These are phyloP conservation scores for Sutorius eximius DNA, from an alignment of 1,284 basidiomycete genomes.

Conservation along the genomic window DNA sequence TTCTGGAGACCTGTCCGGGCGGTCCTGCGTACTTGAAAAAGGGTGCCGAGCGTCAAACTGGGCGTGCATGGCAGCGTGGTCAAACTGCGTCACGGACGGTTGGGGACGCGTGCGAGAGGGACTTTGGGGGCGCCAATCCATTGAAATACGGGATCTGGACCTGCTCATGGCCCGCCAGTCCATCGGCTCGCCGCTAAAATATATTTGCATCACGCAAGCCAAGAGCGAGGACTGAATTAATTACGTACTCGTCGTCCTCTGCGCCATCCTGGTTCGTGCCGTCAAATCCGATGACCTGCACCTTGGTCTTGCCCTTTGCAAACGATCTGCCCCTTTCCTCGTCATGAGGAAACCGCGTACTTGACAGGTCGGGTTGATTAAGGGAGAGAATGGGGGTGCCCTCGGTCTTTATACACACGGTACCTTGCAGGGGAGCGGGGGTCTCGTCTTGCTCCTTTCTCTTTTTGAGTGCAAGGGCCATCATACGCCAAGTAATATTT, in stretches of 20 bases:
- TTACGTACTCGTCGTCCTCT: constrained; percentile 75
- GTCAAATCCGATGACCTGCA: constrained; percentile 78
- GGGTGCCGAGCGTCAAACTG: constrained; percentile 45
- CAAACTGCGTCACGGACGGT: constrained; percentile 46
- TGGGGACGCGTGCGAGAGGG: constrained; percentile 73
- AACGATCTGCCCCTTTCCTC: constrained; percentile 67
- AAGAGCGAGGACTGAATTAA: constrained; percentile 27
- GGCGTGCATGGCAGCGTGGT: constrained; percentile 41
- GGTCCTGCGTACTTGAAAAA: constrained; percentile 37
- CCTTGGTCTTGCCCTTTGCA: constrained; percentile 74
- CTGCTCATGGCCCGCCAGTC: constrained; percentile 94
- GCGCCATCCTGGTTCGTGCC: constrained; percentile 66
- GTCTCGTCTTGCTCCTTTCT: constrained; percentile 71
- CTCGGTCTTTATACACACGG: constrained; percentile 32
- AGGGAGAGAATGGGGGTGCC: constrained; percentile 15
- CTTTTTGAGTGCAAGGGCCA: constrained; percentile 91
- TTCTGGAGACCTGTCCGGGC: constrained; percentile 32
- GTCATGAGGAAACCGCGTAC: constrained; percentile 19
- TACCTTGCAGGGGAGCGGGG: constrained; percentile 7
- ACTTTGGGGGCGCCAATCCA: constrained; percentile 78
- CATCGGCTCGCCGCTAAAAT: constrained; percentile 63
- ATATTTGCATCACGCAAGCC: constrained; percentile 24
- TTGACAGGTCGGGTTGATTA: constrained; percentile 4
- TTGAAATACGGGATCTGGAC: constrained; percentile 88
- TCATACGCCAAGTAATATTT: constrained; percentile 97